These are phyloP conservation scores for Clitoria ternatea DNA, from an alignment of 306 rosid genomes.

Conservation along the genomic window DNA sequence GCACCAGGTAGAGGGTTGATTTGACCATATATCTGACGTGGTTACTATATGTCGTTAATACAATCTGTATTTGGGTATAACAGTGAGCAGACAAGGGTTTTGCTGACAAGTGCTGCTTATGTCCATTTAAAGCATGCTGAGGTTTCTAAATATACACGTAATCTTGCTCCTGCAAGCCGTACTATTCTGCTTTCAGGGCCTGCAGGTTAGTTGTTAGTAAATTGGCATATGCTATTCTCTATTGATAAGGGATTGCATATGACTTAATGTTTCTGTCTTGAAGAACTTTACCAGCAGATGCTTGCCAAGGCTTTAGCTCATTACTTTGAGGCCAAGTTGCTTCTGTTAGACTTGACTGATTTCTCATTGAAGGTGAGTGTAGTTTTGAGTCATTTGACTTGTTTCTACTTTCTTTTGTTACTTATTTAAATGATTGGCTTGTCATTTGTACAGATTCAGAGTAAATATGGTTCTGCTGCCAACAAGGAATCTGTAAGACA, in stretches of 20 bases:
- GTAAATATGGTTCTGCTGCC: conserved; percentile 64
- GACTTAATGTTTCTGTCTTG: conserved; percentile 15
- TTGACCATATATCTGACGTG: not conserved
- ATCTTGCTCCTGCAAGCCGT: conserved; percentile 94
- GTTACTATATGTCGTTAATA: not conserved
- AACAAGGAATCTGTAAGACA: conserved; percentile 71
- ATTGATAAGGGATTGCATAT: not conserved
- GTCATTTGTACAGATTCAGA: conserved; percentile 55
- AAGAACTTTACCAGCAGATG: conserved; percentile 92
- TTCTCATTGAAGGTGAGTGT: conserved; percentile 70
- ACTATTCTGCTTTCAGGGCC: conserved; percentile 96
- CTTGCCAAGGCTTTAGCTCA: conserved; percentile 98
- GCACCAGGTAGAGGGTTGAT: not conserved
- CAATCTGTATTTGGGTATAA: not conserved
- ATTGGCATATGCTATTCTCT: not conserved
- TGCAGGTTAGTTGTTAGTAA: conserved; percentile 50
- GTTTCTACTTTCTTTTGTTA: not conserved
- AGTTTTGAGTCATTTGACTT: not conserved
- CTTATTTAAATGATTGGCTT: conserved; percentile 7
- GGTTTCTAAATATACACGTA: conserved; percentile 76
- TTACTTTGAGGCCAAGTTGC: conserved; percentile 87
- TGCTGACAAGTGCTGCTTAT: conserved; percentile 94
- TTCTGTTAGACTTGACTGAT: conserved; percentile 80
- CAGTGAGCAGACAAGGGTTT: conserved; percentile 87
- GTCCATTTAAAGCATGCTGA: conserved; percentile 89